Percentiles rank a stretch among this genome's conserved stretches.
These are phyloP conservation scores for Tetragonia tetragonoides DNA, from an alignment of 148 eudicot genomes.

Conservation along the genomic window DNA sequence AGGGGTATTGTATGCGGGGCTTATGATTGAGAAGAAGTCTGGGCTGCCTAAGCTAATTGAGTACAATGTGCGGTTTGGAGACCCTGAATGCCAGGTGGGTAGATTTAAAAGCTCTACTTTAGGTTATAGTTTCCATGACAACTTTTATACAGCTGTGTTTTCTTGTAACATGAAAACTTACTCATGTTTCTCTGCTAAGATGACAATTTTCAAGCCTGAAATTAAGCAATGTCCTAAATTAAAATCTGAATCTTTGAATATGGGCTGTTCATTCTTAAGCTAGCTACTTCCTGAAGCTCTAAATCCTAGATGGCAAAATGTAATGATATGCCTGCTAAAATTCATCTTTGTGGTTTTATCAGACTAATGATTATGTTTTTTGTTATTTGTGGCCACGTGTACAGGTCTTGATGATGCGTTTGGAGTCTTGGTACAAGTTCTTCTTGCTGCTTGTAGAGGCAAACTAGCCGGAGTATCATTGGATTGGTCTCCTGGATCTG, in stretches of 20 bases:
- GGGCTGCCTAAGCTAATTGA: constrained; percentile 90
- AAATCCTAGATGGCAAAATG: not conserved
- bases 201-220: not conserved
- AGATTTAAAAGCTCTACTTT: not conserved
- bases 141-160: not conserved
- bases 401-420: constrained; percentile 84
- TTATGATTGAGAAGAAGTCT: constrained; percentile 92
- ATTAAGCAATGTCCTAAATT: not conserved
- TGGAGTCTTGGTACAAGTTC: constrained; percentile 82
- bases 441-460: constrained; percentile 84
- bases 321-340: not conserved
- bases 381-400: not conserved
- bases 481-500: constrained; percentile 82
- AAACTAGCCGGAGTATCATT: constrained; percentile 59
- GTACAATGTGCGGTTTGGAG: constrained; percentile 98
- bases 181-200: not conserved
- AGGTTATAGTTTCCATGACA: not conserved
- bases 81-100: constrained; percentile 96
- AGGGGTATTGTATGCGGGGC: constrained; percentile 88
- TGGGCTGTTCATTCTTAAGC: not conserved
- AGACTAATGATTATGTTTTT: not conserved
- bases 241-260: not conserved
- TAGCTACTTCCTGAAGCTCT: not conserved
- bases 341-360: not conserved
- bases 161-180: not conserved